Percentiles rank a stretch among this genome's conserved stretches.
phyloP scores from a whole-genome alignment of 2,329 filamentous ascomycete species.

The Penicillium sp. region DNA sequence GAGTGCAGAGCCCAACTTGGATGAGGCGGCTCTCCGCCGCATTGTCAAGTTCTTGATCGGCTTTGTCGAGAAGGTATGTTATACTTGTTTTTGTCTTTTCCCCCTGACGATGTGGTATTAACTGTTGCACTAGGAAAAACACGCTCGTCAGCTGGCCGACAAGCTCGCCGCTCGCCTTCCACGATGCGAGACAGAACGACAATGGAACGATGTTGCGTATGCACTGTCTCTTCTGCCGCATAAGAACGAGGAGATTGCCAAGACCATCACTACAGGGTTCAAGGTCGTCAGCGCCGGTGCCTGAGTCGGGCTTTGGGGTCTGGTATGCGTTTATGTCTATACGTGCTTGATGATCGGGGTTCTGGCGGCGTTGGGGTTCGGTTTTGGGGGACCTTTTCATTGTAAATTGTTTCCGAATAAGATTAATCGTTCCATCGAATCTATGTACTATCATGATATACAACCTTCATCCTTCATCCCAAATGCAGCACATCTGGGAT shows the following conservation, averaged over 20 bases:
- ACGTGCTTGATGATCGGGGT: conserved; percentile 16
- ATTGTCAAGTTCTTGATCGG: conserved; percentile 91
- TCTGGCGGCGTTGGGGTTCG: conserved; percentile 6
- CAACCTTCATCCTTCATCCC: no score
- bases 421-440: conserved; percentile 2
- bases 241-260: conserved; percentile 48
- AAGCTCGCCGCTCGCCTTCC: conserved; percentile 84
- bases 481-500: background rate
- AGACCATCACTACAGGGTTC: conserved; percentile 44
- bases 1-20: conserved; percentile 72
- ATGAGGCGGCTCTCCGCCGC: conserved; percentile 78
- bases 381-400: background rate
- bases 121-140: conserved; percentile 70
- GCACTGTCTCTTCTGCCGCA: conserved; percentile 85
- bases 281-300: conserved; percentile 63
- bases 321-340: conserved; percentile 9
- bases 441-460: background rate
- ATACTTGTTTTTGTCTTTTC: background rate
- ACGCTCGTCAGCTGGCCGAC: conserved; percentile 87
- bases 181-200: conserved; percentile 84
- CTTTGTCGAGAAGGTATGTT: conserved; percentile 89
- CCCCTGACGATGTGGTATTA: background rate
- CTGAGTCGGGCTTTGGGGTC: conserved; percentile 47
- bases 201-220: conserved; percentile 97
- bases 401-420: conserved; percentile 9